Evolutionary conservation across 495 filamentous ascomycete genomes (phyloP).

Genomic region (Umbilicaria muhlenbergii): DNA sequence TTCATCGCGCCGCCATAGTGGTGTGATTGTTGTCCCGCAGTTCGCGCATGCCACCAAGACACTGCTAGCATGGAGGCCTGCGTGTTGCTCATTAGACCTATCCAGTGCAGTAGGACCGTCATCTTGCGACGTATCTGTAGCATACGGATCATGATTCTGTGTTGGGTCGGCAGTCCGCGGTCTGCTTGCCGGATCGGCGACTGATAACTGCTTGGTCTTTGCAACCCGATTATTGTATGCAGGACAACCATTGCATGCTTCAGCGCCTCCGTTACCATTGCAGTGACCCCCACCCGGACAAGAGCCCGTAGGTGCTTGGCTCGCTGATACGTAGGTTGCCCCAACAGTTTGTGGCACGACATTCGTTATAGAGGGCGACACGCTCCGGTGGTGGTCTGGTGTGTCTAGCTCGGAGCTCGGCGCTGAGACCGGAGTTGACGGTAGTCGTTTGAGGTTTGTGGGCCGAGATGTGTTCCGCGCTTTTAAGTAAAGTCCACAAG

Average conservation of each 20-base stretch:
- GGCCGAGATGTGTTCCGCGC: slow-evolving; percentile 81
- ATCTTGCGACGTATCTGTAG: slow-evolving; percentile 8
- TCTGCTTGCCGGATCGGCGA: slow-evolving; percentile 27
- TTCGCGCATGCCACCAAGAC: slow-evolving; percentile 72
- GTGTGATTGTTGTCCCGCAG: slow-evolving; percentile 92
- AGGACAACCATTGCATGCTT: slow-evolving; percentile 89
- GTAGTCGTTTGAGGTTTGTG: slow-evolving; percentile 54
- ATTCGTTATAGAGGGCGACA: slow-evolving; percentile 18
- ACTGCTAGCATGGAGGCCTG: slow-evolving; percentile 17
- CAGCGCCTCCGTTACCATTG: slow-evolving; percentile 93
- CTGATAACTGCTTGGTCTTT: slow-evolving; percentile 58
- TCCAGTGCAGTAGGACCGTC: not conserved
- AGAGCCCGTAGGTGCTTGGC: slow-evolving; percentile 59
- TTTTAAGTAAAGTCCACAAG: slow-evolving; percentile 89
- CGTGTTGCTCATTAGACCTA: slow-evolving; percentile 3
- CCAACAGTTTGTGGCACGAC: slow-evolving; percentile 29
- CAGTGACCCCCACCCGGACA: slow-evolving; percentile 92
- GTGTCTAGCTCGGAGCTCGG: slow-evolving; percentile 9
- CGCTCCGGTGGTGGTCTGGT: slow-evolving; percentile 22
- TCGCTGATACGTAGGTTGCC: slow-evolving; percentile 64
- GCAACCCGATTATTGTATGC: slow-evolving; percentile 94
- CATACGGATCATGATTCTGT: slow-evolving; percentile 5
- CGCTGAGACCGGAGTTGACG: slow-evolving; percentile 8
- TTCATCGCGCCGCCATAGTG: slow-evolving; percentile 90
- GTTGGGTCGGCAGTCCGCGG: slow-evolving; percentile 2